phyloP scores from a whole-genome alignment of 176 grass and related monocot genomes.

The Phoenix dactylifera region DNA sequence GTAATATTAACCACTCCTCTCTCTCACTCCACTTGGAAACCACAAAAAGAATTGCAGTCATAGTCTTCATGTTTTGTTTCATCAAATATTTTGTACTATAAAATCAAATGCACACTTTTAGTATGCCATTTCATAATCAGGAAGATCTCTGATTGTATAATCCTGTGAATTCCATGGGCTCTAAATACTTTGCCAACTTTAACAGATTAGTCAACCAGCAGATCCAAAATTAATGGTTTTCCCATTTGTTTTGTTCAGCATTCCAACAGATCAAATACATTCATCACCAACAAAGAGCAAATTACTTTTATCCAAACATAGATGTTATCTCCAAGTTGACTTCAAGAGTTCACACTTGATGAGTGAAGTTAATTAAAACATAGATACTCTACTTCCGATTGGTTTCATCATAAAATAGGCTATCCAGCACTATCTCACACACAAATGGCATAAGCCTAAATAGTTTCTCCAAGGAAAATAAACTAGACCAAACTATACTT shows the following conservation, averaged over 20 bases:
- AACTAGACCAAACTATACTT: neutral
- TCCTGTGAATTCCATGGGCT: too few relatives aligned
- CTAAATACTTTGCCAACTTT: too few relatives aligned
- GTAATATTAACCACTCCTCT: too few relatives aligned
- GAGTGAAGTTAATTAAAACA: neutral
- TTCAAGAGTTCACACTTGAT: conserved; percentile 1
- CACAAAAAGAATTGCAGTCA: too few relatives aligned
- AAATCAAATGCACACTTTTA: too few relatives aligned
- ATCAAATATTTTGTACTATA: too few relatives aligned
- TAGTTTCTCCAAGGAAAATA: neutral
- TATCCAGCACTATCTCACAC: neutral
- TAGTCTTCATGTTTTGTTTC: too few relatives aligned
- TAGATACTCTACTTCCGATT: neutral
- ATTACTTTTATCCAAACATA: neutral
- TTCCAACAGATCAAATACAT: neutral
- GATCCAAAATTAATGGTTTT: neutral
- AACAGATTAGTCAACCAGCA: neutral
- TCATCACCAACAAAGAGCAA: neutral
- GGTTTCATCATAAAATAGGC: neutral
- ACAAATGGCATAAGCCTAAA: neutral
- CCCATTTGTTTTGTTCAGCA: neutral
- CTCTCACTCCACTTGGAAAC: too few relatives aligned
- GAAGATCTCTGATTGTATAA: too few relatives aligned
- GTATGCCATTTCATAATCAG: too few relatives aligned
- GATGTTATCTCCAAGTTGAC: neutral